phyloP scores from a whole-genome alignment of 2,329 filamentous ascomycete genomes.

The Grosmannia huntii region DNA sequence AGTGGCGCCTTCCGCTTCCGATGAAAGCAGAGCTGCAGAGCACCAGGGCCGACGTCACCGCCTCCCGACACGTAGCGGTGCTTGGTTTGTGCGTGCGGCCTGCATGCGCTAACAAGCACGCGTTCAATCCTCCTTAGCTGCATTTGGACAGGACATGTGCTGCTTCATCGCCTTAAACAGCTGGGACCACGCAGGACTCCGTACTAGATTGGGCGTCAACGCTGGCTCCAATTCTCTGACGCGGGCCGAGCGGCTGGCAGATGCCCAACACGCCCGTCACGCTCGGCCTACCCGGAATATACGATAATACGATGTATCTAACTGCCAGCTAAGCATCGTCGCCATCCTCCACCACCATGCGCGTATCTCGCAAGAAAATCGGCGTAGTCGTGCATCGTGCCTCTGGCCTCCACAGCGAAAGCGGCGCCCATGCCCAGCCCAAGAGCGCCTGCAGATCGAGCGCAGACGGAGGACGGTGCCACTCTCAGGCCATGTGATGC shows the following conservation, averaged over 20 bases:
- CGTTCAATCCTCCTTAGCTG: background rate
- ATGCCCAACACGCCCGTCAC: background rate
- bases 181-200: no score
- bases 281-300: background rate
- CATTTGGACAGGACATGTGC: background rate
- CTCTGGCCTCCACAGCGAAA: no score
- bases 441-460: no score
- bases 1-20: background rate
- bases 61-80: constrained; percentile 3
- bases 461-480: no score
- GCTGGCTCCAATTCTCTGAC: background rate
- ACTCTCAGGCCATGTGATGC: no score
- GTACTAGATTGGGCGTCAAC: constrained; percentile 5
- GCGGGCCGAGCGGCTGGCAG: background rate
- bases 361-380: no score
- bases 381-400: no score
- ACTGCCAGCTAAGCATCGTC: no score
- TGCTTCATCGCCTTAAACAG: no score
- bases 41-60: constrained; percentile 4
- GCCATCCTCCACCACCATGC: no score
- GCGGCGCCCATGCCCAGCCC: no score
- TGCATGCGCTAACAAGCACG: background rate
- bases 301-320: no score
- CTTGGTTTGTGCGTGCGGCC: background rate
- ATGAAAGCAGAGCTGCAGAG: background rate